Base-by-base conservation (phyloP, 1,284 basidiomycete genomes). In the Marasmius oreades region DNA sequence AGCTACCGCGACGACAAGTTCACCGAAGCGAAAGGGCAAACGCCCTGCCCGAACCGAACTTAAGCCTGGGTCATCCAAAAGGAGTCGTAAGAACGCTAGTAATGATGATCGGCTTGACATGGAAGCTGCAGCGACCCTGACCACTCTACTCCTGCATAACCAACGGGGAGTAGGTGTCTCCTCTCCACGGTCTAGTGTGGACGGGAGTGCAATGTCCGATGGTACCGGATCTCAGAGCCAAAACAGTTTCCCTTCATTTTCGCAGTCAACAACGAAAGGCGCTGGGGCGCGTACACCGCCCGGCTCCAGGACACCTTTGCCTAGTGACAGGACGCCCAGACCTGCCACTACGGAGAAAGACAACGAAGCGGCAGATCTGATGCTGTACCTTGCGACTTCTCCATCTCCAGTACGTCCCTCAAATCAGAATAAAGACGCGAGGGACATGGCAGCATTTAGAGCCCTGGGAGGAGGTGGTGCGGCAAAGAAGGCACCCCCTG, bases 321-420 rank as follows among this genome's bases (percentile, higher is more conserved):
- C 28, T 33, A 36, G 28, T 57, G 39, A 43, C 60, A 69, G 56
- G 11, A 76, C 75, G 5, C 75, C 74, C 51, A 71, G 70, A 18
- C 69, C 76, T 53, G 76, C 74, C 28, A 78, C 80, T 20, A 78
- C 78, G 28, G 88, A 90, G 64, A 85, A 82, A 26, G 88, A 90
- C 64, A 85, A 81, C 62, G 90, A 92, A 65, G 89, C 90, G 0
- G 88, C 90, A 24, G 87, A 89, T 66, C 71, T 91, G 43, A 88
- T 92, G 82, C 73, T 92, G 37, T 88, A 81, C 69, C 79, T 92
- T 50, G 89, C 90, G 42, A 90, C 89, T 6, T 90, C 88, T 2
- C 89, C 89, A 0, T 90, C 88, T 0, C 89, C 89, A 5, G 86
- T 77, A n/a, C 81, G 88, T 46, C 78, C 80, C 23, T 67, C 70